phyloP scores from a whole-genome alignment of 1,284 basidiomycete species.

The Ganoderma boninense region DNA sequence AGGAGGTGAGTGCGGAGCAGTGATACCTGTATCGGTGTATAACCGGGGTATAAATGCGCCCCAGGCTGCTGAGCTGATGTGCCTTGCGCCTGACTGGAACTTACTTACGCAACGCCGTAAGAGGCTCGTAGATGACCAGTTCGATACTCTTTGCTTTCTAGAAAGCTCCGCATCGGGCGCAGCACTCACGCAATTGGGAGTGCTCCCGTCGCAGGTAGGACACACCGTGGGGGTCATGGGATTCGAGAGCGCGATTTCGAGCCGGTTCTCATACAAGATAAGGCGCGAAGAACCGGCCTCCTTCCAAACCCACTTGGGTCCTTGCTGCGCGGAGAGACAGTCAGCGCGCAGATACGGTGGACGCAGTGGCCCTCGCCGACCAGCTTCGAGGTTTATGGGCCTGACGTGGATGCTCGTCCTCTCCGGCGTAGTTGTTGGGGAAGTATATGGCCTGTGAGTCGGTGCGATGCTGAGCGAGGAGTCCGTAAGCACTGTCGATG shows the following conservation, averaged over 20 bases:
- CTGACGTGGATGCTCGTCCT: no score
- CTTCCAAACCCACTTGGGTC: background rate
- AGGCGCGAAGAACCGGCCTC: background rate
- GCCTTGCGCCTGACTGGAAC: no score
- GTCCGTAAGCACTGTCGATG: no score
- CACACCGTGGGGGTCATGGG: background rate
- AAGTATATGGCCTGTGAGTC: no score
- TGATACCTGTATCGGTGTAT: background rate
- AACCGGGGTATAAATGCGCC: background rate
- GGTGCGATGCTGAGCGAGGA: no score
- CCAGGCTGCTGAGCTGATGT: no score
- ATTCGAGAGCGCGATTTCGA: background rate
- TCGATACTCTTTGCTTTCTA: background rate
- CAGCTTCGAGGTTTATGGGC: no score
- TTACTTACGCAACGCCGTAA: no score
- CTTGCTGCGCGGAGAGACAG: background rate
- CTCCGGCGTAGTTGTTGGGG: no score
- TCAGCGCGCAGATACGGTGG: no score
- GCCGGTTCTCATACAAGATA: background rate
- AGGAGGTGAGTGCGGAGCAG: background rate
- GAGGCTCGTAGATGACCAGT: background rate
- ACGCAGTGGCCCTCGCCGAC: no score
- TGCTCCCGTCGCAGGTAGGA: background rate
- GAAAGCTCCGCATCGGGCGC: background rate
- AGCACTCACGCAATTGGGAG: background rate